phyloP scores from a whole-genome alignment of 139 green algal species.

The Bryopsis sp. region DNA sequence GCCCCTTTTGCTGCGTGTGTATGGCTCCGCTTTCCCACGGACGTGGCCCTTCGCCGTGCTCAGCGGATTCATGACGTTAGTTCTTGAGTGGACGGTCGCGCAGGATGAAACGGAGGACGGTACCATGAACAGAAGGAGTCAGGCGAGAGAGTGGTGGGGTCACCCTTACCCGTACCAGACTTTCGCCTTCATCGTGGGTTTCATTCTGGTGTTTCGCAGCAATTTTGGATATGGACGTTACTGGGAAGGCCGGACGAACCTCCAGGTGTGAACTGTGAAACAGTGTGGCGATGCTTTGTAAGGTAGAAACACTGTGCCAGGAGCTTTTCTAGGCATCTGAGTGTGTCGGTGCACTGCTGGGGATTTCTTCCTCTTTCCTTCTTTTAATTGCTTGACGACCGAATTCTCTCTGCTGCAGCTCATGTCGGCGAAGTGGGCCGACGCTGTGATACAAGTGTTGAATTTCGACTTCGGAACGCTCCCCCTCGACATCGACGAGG shows the following conservation, averaged over 20 bases:
- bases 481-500: neutral
- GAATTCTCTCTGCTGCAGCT: too few relatives aligned
- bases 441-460: conserved; percentile 9
- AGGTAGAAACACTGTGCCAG: too few relatives aligned
- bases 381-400: too few relatives aligned
- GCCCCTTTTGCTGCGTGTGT: conserved; percentile 17
- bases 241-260: conserved; percentile 9
- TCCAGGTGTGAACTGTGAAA: conserved; percentile 4
- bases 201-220: conserved; percentile 15
- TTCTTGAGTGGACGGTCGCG: conserved; percentile 10
- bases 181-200: conserved; percentile 27
- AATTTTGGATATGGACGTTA: conserved; percentile 17
- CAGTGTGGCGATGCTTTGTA: too few relatives aligned
- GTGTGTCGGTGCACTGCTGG: too few relatives aligned
- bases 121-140: neutral
- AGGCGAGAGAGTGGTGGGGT: conserved; percentile 6
- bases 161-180: conserved; percentile 26
- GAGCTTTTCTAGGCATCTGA: too few relatives aligned
- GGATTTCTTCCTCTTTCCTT: too few relatives aligned
- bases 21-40: conserved; percentile 25
- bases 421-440: conserved; percentile 10
- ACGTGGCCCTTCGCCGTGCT: conserved; percentile 17
- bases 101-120: neutral
- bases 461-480: conserved; percentile 8
- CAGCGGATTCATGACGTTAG: conserved; percentile 8